These are phyloP conservation scores for Pichia sp. DNA, from an alignment of 1,139 yeast species.

Conservation along the genomic window DNA sequence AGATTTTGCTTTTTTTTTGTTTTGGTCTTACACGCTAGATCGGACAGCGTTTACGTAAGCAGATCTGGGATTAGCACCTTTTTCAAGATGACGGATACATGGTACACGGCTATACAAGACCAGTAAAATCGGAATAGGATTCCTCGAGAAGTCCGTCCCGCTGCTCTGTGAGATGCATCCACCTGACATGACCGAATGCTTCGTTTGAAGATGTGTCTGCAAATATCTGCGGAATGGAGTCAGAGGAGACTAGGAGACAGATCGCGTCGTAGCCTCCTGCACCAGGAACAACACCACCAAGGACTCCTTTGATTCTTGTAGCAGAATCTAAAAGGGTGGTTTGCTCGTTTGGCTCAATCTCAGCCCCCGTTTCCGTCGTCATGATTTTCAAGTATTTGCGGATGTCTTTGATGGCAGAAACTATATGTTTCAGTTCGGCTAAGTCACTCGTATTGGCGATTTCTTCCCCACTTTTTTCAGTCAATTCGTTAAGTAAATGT, in stretches of 20 bases:
- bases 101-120: slow-evolving; percentile 17
- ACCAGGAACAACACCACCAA: slow-evolving; percentile 96
- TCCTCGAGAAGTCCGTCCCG: slow-evolving; percentile 49
- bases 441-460: background rate
- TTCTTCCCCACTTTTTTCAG: slow-evolving; percentile 14
- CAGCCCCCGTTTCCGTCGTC: slow-evolving; percentile 68
- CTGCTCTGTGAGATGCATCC: slow-evolving; percentile 65
- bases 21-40: background rate
- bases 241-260: slow-evolving; percentile 58
- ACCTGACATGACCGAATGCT: slow-evolving; percentile 45
- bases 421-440: slow-evolving; percentile 26
- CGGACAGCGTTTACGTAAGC: background rate
- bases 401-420: slow-evolving; percentile 43
- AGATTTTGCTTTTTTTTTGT: background rate
- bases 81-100: background rate
- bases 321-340: slow-evolving; percentile 67
- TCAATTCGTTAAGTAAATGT: slow-evolving; percentile 27
- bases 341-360: slow-evolving; percentile 82
- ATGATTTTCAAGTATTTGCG: slow-evolving; percentile 54
- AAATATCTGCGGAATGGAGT: slow-evolving; percentile 40
- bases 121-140: slow-evolving; percentile 33
- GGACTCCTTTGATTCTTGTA: slow-evolving; percentile 56
- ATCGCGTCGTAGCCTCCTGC: slow-evolving; percentile 98
- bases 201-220: slow-evolving; percentile 32
- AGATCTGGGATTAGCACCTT: background rate